These are phyloP conservation scores for Marasmius sp. DNA, from an alignment of 1,284 basidiomycete genomes.

Conservation along the genomic window DNA sequence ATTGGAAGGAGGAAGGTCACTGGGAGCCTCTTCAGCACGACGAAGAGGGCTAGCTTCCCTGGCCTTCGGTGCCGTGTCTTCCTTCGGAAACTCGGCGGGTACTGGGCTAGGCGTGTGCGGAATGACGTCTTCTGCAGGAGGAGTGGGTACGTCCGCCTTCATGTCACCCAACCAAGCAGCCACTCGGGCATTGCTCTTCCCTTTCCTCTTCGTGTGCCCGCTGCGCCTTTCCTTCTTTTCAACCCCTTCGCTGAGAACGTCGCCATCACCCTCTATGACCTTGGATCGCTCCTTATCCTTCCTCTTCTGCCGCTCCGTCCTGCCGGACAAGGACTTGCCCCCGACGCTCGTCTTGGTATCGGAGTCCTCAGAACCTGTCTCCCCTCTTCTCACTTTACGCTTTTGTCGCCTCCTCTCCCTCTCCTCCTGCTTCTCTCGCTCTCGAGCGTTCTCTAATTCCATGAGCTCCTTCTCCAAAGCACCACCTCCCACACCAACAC, in stretches of 20 bases:
- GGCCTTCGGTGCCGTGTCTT: not conserved
- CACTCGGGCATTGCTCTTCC: not conserved
- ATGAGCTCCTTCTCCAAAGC: not conserved
- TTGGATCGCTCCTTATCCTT: not conserved
- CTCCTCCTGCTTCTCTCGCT: slow-evolving; percentile 22
- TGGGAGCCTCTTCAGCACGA: not conserved
- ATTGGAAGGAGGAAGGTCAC: slow-evolving; percentile 30
- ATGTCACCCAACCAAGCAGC: slow-evolving; percentile 74
- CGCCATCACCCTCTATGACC: not conserved
- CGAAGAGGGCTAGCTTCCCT: not conserved
- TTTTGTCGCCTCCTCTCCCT: slow-evolving; percentile 30
- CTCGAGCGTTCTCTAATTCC: slow-evolving; percentile 10
- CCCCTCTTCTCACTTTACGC: slow-evolving; percentile 19
- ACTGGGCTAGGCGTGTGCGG: slow-evolving; percentile 13
- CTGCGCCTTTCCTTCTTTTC: not conserved
- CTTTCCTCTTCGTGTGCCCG: not conserved
- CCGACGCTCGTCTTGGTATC: not conserved
- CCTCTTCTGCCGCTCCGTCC: not conserved
- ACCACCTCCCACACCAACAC: slow-evolving; percentile 20
- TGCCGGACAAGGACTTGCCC: not conserved
- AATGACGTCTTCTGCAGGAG: slow-evolving; percentile 38
- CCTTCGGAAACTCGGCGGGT: slow-evolving; percentile 11
- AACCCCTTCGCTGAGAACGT: not conserved
- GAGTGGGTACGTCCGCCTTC: slow-evolving; percentile 40
- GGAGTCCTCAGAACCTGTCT: not conserved